These are phyloP conservation scores for Lantana camara DNA, from an alignment of 257 asterid species.

Conservation along the genomic window DNA sequence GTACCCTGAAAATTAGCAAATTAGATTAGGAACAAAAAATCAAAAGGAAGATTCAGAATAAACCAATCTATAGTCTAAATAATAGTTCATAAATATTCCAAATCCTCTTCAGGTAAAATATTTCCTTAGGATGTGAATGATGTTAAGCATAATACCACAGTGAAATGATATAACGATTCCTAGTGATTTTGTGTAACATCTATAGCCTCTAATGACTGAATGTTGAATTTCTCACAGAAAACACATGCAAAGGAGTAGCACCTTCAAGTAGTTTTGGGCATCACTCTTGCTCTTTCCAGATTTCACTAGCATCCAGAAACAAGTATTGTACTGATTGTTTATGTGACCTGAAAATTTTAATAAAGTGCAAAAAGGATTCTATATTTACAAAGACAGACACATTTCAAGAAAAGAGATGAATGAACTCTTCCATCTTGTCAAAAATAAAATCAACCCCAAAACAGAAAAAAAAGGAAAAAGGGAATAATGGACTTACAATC, in stretches of 20 bases:
- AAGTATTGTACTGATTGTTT: conserved; percentile 88
- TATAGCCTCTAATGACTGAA: too few species aligned
- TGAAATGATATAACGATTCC: too few species aligned
- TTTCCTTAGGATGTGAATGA: too few species aligned
- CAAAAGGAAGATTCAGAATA: not conserved
- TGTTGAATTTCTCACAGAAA: too few species aligned
- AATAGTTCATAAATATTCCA: not conserved
- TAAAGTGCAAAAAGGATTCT: not conserved
- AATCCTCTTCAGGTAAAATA: too few species aligned
- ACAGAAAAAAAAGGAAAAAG: conserved; percentile 2
- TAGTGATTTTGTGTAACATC: too few species aligned
- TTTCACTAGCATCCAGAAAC: conserved; percentile 96
- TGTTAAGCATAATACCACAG: too few species aligned
- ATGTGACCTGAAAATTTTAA: conserved; percentile 71
- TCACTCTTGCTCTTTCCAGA: conserved; percentile 78
- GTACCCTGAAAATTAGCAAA: conserved; percentile 65
- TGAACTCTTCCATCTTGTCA: conserved; percentile 8
- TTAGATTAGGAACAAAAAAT: not conserved
- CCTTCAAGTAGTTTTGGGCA: conserved; percentile 75
- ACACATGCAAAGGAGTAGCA: conserved; percentile 12
- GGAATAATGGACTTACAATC: conserved; percentile 60
- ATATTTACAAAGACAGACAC: conserved; percentile 9
- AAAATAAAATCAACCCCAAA: not conserved
- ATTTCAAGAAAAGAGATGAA: not conserved
- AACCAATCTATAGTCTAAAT: not conserved